Base-by-base conservation (phyloP, 192 early-diverging fungal genomes). In the Coemansia sp. region DNA sequence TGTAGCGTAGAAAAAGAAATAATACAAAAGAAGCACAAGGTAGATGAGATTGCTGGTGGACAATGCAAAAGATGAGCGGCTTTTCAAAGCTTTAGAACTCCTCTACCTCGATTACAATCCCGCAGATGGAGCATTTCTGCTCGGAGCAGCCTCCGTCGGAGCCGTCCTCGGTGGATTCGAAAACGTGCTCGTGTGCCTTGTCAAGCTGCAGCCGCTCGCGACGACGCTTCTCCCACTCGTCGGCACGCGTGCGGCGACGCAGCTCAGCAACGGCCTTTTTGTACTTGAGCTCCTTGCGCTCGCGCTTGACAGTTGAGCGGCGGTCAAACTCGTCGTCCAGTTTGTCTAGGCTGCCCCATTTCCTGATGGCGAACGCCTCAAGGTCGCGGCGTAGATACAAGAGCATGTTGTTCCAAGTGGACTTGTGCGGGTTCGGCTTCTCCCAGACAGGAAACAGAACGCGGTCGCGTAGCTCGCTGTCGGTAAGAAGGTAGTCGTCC, bases 391-490 rank as follows among this genome's bases (percentile, higher is more conserved):
- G 85, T 20, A 96, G 81, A 62, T 93, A 99, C 20, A 99, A 79
- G 72, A 95, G 87, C 97, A 99, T 99, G 78, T 94, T 94, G 81
- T 93, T 94, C 88, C 94, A 99, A 2, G 93, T 95, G 0, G 91
- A 86, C 65, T 97, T 97, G 66, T 91, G 92, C 28, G 97, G 97
- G 68, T 99, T 99, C 29, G 94, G 89, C 64, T 91, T 89, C 34
- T 90, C 86, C 91, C 93, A 95, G 45, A 84, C 82, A 0, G 94
- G 92, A 26, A 99, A 84, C 40, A 87, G 67, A 18, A 87, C 85
- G 5, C 72, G 70, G 72, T 96, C 95, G 7, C 87, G 81, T n/a
- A 98, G 79, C 81, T 98, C 95, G 84, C 93, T 87, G 67, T 99
- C 97, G 0, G 95, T 97, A 55, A 99, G 76, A 10, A 99, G 75